phyloP scores from a whole-genome alignment of 2,329 filamentous ascomycete genomes.

The Penicillium sp. region DNA sequence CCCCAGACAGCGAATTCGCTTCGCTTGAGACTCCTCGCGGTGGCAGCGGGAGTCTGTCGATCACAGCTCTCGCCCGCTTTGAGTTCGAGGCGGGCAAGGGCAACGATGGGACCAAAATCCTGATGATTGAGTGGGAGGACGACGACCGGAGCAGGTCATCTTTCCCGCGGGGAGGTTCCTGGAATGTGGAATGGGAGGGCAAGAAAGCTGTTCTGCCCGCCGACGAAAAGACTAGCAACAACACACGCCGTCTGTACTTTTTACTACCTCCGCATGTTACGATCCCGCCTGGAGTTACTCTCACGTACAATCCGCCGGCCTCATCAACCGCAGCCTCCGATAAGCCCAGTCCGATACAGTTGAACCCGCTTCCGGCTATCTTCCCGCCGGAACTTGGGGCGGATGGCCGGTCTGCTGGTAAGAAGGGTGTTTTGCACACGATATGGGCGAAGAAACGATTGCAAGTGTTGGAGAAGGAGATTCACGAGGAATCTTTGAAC shows the following conservation, averaged over 20 bases:
- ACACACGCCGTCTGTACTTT: constrained; percentile 74
- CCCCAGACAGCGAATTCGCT: constrained; percentile 37
- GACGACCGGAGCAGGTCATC: constrained; percentile 55
- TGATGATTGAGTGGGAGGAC: constrained; percentile 92
- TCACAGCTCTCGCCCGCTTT: constrained; percentile 76
- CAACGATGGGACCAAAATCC: constrained; percentile 84
- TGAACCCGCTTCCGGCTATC: constrained; percentile 85
- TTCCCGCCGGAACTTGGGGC: constrained; percentile 77
- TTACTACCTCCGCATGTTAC: constrained; percentile 73
- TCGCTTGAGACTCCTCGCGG: constrained; percentile 39
- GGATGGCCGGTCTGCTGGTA: constrained; percentile 68
- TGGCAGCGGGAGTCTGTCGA: constrained; percentile 38
- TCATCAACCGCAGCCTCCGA: constrained; percentile 25
- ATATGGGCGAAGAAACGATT: constrained; percentile 87
- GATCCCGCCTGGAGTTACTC: constrained; percentile 73
- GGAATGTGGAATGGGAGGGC: constrained; percentile 84
- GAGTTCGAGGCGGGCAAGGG: constrained; percentile 80
- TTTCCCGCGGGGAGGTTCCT: constrained; percentile 54
- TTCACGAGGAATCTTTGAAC: constrained; percentile 70
- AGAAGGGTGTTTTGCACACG: constrained; percentile 83
- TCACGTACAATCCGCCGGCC: constrained; percentile 57
- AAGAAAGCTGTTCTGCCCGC: constrained; percentile 74
- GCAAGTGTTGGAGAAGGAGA: constrained; percentile 75
- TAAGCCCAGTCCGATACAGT: constrained; percentile 53
- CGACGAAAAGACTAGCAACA: constrained; percentile 60